phyloP scores from a whole-genome alignment of 306 rosid genomes.

The Purshia tridentata region DNA sequence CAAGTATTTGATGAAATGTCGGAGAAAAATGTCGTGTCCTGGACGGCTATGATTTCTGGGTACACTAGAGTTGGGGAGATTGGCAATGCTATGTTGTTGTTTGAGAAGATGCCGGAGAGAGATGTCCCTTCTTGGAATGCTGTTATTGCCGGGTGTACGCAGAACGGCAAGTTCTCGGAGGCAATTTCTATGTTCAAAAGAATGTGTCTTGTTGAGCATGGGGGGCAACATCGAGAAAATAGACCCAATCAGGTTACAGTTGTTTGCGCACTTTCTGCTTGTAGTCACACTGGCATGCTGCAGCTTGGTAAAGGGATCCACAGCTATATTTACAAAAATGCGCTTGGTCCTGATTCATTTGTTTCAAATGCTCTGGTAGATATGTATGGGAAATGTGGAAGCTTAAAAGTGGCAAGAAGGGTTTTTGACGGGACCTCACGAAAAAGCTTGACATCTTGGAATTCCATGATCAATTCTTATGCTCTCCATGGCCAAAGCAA shows the following conservation, averaged over 20 bases:
- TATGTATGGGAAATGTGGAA: slow-evolving; percentile 88
- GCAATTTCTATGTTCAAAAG: slow-evolving; percentile 59
- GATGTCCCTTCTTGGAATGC: slow-evolving; percentile 85
- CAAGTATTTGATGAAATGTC: slow-evolving; percentile 70
- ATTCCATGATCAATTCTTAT: slow-evolving; percentile 74
- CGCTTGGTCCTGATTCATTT: slow-evolving; percentile 45
- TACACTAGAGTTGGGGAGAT: slow-evolving; percentile 59
- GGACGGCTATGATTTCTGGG: slow-evolving; percentile 73
- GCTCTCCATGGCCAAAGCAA: slow-evolving; percentile 65
- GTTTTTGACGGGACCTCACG: slow-evolving; percentile 49
- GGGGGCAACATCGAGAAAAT: slow-evolving; percentile 21
- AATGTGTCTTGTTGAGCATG: slow-evolving; percentile 38
- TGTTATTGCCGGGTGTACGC: slow-evolving; percentile 66
- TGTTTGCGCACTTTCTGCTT: slow-evolving; percentile 73
- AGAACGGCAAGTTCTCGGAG: slow-evolving; percentile 64
- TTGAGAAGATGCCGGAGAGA: slow-evolving; percentile 57
- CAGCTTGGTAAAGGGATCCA: slow-evolving; percentile 79
- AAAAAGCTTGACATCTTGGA: slow-evolving; percentile 67
- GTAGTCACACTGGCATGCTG: slow-evolving; percentile 75
- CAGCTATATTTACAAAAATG: slow-evolving; percentile 55
- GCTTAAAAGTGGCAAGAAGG: slow-evolving; percentile 48
- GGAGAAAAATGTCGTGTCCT: slow-evolving; percentile 59
- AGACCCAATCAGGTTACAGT: slow-evolving; percentile 64
- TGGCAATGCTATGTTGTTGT: slow-evolving; percentile 48
- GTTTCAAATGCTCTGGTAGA: slow-evolving; percentile 64